Base-by-base conservation (phyloP, 1,139 yeast species). In the Geotrichum klebahnii region DNA sequence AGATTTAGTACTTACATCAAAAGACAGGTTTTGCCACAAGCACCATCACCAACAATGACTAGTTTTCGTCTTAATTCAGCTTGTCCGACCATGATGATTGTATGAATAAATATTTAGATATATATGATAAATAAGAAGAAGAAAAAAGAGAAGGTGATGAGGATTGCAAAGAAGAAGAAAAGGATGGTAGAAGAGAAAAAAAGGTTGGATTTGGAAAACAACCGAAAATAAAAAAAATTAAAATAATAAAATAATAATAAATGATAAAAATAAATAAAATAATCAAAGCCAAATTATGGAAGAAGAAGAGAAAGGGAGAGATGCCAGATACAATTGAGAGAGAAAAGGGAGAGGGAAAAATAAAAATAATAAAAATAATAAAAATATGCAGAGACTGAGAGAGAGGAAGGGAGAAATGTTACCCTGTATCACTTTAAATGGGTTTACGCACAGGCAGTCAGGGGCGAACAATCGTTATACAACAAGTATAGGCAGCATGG, bases 1-100 rank as follows among this genome's bases (percentile, higher is more conserved):
- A n/a, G n/a, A n/a, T n/a, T n/a, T n/a, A n/a, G n/a, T n/a, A n/a
- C n/a, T 67, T 90, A 90, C 28, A 85, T 83, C 53, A 90, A 69
- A 55, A 90, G 69, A 58, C 95, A 85, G 0, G 97, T 90, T 67
- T 90, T 90, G 29, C 97, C 97, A 64, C 96, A 86, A 12, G 92
- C 95, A 58, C 95, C 95, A 66, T 90, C 97, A 3, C 97, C 97
- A 3, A 90, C 96, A 47, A 64, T 58, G 20, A 88, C 90, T 17
- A 89, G 92, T 52, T 63, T 63, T 66, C 96, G 75, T 57, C 73
- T 63, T 54, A 68, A 62, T 53, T 67, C 69, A 49, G 71, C 68
- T 53, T 63, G 68, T 46, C 67, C 63, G 55, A 64, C 67, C 70
- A 65, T 67, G 33, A 32, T 36, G 35, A 19, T 22, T 44, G 47